phyloP scores from a whole-genome alignment of 2,329 filamentous ascomycete species.

The Calonectria pseudoreteaudii region DNA sequence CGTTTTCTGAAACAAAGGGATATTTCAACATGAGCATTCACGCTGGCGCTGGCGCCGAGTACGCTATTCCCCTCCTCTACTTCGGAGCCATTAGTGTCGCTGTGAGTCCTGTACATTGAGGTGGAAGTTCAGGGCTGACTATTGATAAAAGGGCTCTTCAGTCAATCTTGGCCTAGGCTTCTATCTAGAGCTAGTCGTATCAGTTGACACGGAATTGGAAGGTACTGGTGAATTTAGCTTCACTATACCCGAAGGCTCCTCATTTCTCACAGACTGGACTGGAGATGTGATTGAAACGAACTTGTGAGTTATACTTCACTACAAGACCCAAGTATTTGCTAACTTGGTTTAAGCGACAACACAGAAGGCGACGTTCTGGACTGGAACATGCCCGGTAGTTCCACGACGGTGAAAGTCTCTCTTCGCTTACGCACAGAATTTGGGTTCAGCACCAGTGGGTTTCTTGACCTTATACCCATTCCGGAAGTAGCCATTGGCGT shows the following conservation, averaged over 20 bases:
- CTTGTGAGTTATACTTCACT: neutral
- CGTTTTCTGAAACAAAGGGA: neutral
- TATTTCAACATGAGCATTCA: constrained; percentile 2
- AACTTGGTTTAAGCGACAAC: neutral
- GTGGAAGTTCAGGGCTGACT: neutral
- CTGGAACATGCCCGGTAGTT: neutral
- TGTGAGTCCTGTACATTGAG: neutral
- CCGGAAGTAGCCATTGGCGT: neutral
- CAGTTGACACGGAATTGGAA: neutral
- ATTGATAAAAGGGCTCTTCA: neutral
- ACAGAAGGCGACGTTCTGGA: neutral
- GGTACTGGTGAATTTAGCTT: constrained; percentile 15
- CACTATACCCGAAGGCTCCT: constrained; percentile 17
- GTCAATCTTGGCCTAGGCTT: constrained; percentile 3
- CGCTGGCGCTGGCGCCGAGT: neutral
- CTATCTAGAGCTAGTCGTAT: constrained; percentile 11
- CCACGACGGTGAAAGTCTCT: neutral
- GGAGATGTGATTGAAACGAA: neutral
- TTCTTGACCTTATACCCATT: neutral
- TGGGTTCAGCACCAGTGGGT: neutral
- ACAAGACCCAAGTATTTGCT: neutral
- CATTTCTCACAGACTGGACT: neutral
- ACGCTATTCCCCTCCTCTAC: neutral
- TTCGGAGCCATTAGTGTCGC: neutral
- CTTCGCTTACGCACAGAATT: constrained; percentile 12